Evolutionary conservation across 495 filamentous ascomycete genomes (phyloP), one percentile per base, ranked within the genome.

Genomic region (Pyrenopolyporus hunteri): DNA sequence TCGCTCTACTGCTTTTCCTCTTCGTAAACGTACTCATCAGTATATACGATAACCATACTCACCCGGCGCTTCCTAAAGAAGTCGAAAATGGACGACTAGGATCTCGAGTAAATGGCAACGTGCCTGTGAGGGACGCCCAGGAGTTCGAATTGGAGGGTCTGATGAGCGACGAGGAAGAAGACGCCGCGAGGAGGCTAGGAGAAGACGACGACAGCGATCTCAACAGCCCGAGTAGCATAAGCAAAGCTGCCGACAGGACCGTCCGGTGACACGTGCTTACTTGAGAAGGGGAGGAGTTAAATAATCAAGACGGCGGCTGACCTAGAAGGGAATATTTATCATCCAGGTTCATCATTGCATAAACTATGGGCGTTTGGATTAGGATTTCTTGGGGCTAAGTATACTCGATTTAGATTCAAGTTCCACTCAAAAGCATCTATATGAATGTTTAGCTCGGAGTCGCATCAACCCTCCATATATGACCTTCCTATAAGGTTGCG

Each of bases 131-230:
- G 11, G 94, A 97, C 70, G 93, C 90, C 0, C 88, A 95, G 71
- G 89, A 93, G 57, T 97, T 96, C 69, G 93, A 97, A 73, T 78
- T 97, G 0, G 89, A 93, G 47, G 93, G 92, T 0, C 75, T 98
- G 20, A 94, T 97, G 65, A 93, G 87, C 31, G 93, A 96, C n/a
- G 82, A 85, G 16, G 88, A 90, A 39, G 90, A 93, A 11, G 76
- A 71, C 4, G 65, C 31, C 11, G 44, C 32, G 9, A 54, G 42
- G 22, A 53, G 50, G 22, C 36, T 31, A 9, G 35, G 51, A 14
- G 73, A 70, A 7, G 71, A 76, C 19, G 73, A 71, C 3, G 72
- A 76, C 19, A 67, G 53, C n/a, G 68, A 55, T 2, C 51, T 77
- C 1, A 69, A 63, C 6, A 80, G 70, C 43, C 73, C 76, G 14